phyloP scores from a whole-genome alignment of 306 rosid genomes.

The Pyrus betulifolia region DNA sequence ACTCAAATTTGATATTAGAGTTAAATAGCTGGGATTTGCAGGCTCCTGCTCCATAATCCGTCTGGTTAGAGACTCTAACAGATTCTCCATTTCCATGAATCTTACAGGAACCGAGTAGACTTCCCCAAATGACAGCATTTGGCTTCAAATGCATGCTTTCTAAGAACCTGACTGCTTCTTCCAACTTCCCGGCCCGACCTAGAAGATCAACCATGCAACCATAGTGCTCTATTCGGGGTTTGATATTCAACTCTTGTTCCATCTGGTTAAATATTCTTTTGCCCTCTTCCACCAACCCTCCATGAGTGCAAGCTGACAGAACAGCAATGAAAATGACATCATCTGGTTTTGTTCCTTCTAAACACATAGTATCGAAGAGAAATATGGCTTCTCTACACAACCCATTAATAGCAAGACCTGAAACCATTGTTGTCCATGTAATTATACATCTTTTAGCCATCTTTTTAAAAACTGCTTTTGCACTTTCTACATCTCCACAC shows the following conservation, averaged over 20 bases:
- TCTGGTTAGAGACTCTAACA: constrained; percentile 14
- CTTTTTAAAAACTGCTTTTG: constrained; percentile 18
- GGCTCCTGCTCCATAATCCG: constrained; percentile 25
- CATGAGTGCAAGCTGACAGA: constrained; percentile 29
- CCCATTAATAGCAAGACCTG: constrained; percentile 27
- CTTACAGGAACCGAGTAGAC: constrained; percentile 21
- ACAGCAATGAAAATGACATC: constrained; percentile 29
- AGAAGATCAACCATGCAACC: constrained; percentile 33
- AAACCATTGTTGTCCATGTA: constrained; percentile 30
- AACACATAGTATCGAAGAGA: constrained; percentile 21
- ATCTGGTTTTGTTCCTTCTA: constrained; percentile 20
- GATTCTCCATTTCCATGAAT: constrained; percentile 20
- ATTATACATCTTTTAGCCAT: constrained; percentile 23
- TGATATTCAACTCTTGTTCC: constrained; percentile 16
- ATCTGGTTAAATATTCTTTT: constrained; percentile 15
- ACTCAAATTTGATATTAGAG: constrained; percentile 27
- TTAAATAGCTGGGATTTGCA: constrained; percentile 19
- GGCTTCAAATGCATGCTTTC: constrained; percentile 29
- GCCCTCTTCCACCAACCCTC: constrained; percentile 30
- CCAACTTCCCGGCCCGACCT: constrained; percentile 27
- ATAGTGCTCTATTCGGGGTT: constrained; percentile 30
- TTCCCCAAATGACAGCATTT: constrained; percentile 31
- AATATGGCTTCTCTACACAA: constrained; percentile 22
- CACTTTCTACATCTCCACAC: constrained; percentile 26
- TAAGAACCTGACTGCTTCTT: constrained; percentile 22